These are phyloP conservation scores for Trichodelitschia bisporula DNA, from an alignment of 495 filamentous ascomycete species.

Conservation along the genomic window DNA sequence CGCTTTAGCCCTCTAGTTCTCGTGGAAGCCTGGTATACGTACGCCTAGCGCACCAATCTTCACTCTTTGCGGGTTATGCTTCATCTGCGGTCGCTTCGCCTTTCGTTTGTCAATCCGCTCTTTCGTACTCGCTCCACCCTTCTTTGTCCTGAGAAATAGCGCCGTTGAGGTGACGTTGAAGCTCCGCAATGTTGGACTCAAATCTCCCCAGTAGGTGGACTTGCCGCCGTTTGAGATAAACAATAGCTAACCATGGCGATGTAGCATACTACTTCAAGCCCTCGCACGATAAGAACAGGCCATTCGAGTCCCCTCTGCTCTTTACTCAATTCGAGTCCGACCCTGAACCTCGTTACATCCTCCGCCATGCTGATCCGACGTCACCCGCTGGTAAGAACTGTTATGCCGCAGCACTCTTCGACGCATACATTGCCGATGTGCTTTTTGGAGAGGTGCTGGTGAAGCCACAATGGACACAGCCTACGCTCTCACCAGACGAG, in stretches of 20 bases:
- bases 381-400: conserved; percentile 46
- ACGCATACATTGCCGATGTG: conserved; percentile 55
- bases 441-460: conserved; percentile 75
- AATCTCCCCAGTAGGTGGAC: conserved; percentile 54
- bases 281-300: conserved; percentile 21
- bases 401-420: conserved; percentile 68
- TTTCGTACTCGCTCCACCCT: too few relatives aligned
- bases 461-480: conserved; percentile 61
- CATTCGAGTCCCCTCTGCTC: conserved; percentile 37
- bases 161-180: too few relatives aligned
- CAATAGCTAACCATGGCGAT: conserved; percentile 16
- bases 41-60: too few relatives aligned
- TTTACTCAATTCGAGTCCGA: conserved; percentile 63
- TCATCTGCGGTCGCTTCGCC: too few relatives aligned
- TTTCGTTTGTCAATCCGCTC: too few relatives aligned
- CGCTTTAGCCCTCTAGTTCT: too few relatives aligned
- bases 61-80: too few relatives aligned
- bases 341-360: conserved; percentile 48
- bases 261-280: conserved; percentile 40
- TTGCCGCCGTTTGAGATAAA: conserved; percentile 12
- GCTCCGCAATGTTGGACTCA: conserved; percentile 63
- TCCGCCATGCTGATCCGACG: conserved; percentile 49
- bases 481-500: conserved; percentile 53
- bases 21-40: too few relatives aligned
- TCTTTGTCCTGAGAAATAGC: too few relatives aligned